Evolutionary conservation across 2,329 filamentous ascomycete species (phyloP).

Genomic region (Sporothrix pallida): DNA sequence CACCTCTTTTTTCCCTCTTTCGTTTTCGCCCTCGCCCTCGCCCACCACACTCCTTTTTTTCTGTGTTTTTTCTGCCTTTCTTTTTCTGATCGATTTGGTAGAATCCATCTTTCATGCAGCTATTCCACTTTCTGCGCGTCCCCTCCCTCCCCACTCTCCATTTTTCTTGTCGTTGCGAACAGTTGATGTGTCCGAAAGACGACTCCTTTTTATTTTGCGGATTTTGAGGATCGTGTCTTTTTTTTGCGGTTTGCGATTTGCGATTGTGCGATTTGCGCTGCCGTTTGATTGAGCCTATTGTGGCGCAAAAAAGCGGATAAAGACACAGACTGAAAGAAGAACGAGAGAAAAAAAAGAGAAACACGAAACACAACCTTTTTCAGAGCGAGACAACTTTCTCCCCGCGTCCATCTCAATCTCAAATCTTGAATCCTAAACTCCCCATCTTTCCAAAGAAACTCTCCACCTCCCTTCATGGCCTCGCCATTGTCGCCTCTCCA

Average conservation of each 20-base stretch:
- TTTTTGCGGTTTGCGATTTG: constrained; percentile 10
- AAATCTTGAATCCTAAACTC: not conserved
- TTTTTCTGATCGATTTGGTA: not conserved
- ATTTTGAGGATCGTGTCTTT: not conserved
- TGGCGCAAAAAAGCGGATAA: constrained; percentile 12
- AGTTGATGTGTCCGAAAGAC: constrained; percentile 14
- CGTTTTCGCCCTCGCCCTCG: not conserved
- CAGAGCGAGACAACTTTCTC: not conserved
- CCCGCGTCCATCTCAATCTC: constrained; percentile 6
- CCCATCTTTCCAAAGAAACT: not conserved
- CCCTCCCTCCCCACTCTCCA: constrained; percentile 6
- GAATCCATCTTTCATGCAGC: not conserved
- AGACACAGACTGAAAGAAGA: too few species aligned
- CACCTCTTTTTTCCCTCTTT: constrained; percentile 5
- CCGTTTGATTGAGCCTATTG: constrained; percentile 20
- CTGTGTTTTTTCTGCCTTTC: not conserved
- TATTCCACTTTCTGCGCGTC: constrained; percentile 27
- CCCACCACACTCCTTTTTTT: not conserved
- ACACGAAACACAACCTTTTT: not conserved
- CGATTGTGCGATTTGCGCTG: not conserved
- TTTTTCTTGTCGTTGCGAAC: not conserved
- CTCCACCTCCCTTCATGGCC: constrained; percentile 43
- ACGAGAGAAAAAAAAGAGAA: constrained; percentile 4
- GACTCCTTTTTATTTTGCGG: not conserved
- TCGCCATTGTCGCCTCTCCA: constrained; percentile 50